Conservation (phyloP, 1,284 basidiomycete species). For the Pyrrhoderma lamaoense region DNA sequence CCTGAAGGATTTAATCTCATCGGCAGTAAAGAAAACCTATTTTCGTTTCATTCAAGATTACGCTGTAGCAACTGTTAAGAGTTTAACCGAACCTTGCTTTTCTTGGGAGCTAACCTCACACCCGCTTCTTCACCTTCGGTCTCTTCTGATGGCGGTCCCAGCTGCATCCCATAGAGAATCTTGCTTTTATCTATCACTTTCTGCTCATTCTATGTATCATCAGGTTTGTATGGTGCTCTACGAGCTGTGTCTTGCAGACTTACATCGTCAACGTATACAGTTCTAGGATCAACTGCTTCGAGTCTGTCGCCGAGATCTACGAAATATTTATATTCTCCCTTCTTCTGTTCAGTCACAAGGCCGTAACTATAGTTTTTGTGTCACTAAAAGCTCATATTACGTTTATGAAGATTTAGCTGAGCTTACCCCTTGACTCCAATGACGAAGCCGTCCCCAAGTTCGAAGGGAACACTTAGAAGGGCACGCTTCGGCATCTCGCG, state of each 20-base stretch:
- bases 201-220: conserved; percentile 43
- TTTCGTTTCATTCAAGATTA: conserved; percentile 1
- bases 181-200: conserved; percentile 49
- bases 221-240: neutral
- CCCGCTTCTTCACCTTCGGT: conserved; percentile 36
- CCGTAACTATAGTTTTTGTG: conserved; percentile 69
- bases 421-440: conserved; percentile 87
- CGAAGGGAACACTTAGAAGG: conserved; percentile 75
- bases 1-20: conserved; percentile 77
- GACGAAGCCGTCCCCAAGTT: conserved; percentile 72
- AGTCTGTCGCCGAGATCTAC: conserved; percentile 71
- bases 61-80: conserved; percentile 3
- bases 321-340: conserved; percentile 74
- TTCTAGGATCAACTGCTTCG: conserved; percentile 64
- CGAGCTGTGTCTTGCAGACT: no score
- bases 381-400: neutral
- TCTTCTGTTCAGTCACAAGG: conserved; percentile 79
- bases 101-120: conserved; percentile 39
- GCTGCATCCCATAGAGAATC: conserved; percentile 55
- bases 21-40: conserved; percentile 78
- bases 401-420: neutral
- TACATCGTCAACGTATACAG: conserved; percentile 76
- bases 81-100: conserved; percentile 39
- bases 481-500: conserved; percentile 86
- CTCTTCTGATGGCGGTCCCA: conserved; percentile 41